These are phyloP conservation scores for Myriosclerotinia scirpicola DNA, from an alignment of 2,329 filamentous ascomycete species.

Conservation along the genomic window DNA sequence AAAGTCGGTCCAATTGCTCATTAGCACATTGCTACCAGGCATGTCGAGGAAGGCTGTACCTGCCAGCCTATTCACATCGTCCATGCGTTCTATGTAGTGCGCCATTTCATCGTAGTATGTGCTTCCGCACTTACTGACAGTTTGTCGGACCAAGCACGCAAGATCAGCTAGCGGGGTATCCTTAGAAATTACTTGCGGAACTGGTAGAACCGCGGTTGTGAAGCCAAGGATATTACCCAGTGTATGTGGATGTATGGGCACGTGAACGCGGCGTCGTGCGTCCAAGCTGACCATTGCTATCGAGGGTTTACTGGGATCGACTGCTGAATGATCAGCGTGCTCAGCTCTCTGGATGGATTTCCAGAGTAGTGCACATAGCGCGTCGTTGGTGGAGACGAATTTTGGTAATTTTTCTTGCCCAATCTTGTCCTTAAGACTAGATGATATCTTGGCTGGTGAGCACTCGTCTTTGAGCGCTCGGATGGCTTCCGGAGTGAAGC, in stretches of 20 bases:
- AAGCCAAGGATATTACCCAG: constrained; percentile 10
- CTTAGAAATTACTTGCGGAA: not conserved
- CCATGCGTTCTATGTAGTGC: constrained; percentile 6
- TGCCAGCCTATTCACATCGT: constrained; percentile 7
- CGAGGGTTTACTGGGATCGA: constrained; percentile 9
- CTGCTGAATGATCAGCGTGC: constrained; percentile 7
- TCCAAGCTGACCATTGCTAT: not conserved
- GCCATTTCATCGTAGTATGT: constrained; percentile 7
- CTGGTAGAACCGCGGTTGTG: constrained; percentile 6
- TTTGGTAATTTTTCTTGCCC: constrained; percentile 9
- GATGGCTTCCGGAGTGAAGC: constrained; percentile 12
- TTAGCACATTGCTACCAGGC: constrained; percentile 14
- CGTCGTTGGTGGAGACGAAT: constrained; percentile 18
- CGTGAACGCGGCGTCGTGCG: constrained; percentile 12
- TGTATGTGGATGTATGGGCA: constrained; percentile 8
- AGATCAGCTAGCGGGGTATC: constrained; percentile 13
- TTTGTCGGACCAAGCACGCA: not conserved
- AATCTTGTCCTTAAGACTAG: constrained; percentile 11
- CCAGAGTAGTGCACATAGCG: constrained; percentile 16
- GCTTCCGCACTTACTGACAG: constrained; percentile 9
- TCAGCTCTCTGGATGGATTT: constrained; percentile 7
- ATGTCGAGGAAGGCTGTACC: constrained; percentile 15
- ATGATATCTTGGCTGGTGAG: constrained; percentile 17
- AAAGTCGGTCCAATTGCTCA: constrained; percentile 11
- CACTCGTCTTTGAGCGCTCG: constrained; percentile 13